A percentile compares a stretch with the other conserved stretches of the same genome.
phyloP scores from a whole-genome alignment of 768 basidiomycete genomes.

The Rickenella mellea region DNA sequence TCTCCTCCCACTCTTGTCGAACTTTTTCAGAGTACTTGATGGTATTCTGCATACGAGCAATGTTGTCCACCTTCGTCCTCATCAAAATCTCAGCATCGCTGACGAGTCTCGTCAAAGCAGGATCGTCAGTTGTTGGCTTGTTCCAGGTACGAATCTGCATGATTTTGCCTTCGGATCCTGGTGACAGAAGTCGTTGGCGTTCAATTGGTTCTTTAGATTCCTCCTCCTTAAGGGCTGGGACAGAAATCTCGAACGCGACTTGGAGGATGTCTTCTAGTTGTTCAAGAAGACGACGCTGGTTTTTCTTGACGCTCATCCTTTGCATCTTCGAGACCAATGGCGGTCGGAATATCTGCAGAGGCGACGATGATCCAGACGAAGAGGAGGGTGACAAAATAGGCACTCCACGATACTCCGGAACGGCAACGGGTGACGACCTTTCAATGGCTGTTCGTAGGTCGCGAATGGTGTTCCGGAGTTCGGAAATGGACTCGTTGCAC shows the following conservation, averaged over 20 bases:
- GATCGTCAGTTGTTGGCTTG: slow-evolving; percentile 77
- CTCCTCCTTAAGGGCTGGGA: slow-evolving; percentile 87
- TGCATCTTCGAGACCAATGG: slow-evolving; percentile 60
- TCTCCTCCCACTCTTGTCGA: slow-evolving; percentile 93
- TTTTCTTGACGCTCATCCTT: slow-evolving; percentile 69
- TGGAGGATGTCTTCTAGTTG: slow-evolving; percentile 82
- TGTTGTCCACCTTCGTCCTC: slow-evolving; percentile 89
- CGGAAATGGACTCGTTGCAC: slow-evolving; percentile 86
- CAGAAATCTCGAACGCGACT: slow-evolving; percentile 69
- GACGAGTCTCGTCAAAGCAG: slow-evolving; percentile 71
- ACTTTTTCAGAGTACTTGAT: slow-evolving; percentile 96
- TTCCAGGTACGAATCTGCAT: slow-evolving; percentile 79
- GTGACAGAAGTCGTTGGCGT: slow-evolving; percentile 82
- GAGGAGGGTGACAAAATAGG: slow-evolving; percentile 70
- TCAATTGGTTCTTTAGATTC: slow-evolving; percentile 88
- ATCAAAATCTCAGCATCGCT: slow-evolving; percentile 85
- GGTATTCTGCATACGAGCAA: slow-evolving; percentile 93
- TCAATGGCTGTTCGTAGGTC: slow-evolving; percentile 70
- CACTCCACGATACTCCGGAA: slow-evolving; percentile 82
- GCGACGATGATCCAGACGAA: slow-evolving; percentile 63
- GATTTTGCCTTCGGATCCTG: slow-evolving; percentile 81
- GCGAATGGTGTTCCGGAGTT: slow-evolving; percentile 79
- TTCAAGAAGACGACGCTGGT: slow-evolving; percentile 72
- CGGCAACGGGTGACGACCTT: slow-evolving; percentile 48
- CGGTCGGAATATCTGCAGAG: slow-evolving; percentile 65